These are phyloP conservation scores for Zymoseptoria pseudotritici DNA, from an alignment of 2,329 filamentous ascomycete species.

Conservation along the genomic window DNA sequence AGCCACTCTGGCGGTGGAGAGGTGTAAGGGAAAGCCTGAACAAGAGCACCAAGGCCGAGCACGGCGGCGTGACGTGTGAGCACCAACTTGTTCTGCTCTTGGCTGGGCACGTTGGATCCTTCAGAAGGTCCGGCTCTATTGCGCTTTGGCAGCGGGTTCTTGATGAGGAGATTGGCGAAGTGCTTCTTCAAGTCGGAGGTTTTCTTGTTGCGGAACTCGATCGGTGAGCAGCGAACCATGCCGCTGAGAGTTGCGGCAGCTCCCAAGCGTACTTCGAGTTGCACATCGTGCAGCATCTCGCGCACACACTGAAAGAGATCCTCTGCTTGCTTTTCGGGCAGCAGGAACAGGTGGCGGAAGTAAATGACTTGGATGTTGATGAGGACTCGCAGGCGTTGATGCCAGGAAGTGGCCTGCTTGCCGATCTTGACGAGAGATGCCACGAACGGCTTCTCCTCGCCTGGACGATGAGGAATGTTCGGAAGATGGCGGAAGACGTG, in stretches of 20 bases:
- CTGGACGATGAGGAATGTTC: slow-evolving; percentile 84
- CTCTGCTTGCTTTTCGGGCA: slow-evolving; percentile 65
- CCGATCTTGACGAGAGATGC: slow-evolving; percentile 81
- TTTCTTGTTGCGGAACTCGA: slow-evolving; percentile 67
- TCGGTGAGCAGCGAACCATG: slow-evolving; percentile 94
- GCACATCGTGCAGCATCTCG: slow-evolving; percentile 83
- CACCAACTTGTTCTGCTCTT: slow-evolving; percentile 67
- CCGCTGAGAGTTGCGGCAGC: slow-evolving; percentile 90
- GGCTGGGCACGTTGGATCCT: slow-evolving; percentile 57
- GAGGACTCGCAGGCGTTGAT: slow-evolving; percentile 86
- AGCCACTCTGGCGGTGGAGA: slow-evolving; percentile 90
- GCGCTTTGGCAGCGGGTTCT: slow-evolving; percentile 78
- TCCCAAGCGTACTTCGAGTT: slow-evolving; percentile 88
- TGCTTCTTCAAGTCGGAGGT: slow-evolving; percentile 67
- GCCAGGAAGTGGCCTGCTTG: slow-evolving; percentile 77
- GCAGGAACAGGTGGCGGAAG: slow-evolving; percentile 90
- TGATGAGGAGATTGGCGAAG: slow-evolving; percentile 69
- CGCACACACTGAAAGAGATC: slow-evolving; percentile 87
- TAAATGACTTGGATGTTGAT: slow-evolving; percentile 99
- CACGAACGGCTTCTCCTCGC: slow-evolving; percentile 80
- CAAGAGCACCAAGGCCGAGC: slow-evolving; percentile 77
- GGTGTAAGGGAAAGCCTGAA: slow-evolving; percentile 93
- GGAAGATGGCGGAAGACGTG: slow-evolving; percentile 94
- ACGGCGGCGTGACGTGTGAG: slow-evolving; percentile 84
- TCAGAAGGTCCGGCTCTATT: slow-evolving; percentile 35